Conservation (phyloP, 148 eudicot species). For the Amaranthus palmeri region DNA sequence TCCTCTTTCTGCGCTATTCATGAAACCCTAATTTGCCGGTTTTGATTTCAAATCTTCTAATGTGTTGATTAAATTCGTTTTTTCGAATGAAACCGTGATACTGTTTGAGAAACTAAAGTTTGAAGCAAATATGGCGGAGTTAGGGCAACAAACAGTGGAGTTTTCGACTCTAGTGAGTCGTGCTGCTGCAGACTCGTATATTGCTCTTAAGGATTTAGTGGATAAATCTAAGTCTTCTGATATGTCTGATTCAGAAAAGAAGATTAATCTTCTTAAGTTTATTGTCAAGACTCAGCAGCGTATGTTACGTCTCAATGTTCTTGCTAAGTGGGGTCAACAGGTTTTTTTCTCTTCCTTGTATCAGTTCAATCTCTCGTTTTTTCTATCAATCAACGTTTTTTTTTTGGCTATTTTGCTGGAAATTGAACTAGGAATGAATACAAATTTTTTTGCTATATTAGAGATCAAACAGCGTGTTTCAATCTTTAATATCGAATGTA, state of each 20-base stretch:
- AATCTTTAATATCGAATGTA: too few species aligned
- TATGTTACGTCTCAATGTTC: conserved; percentile 93
- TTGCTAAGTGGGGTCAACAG: conserved; percentile 96
- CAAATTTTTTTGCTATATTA: too few species aligned
- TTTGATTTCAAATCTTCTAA: not conserved
- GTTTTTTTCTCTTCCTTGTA: conserved; percentile 20
- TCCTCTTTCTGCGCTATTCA: not conserved
- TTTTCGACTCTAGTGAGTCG: conserved; percentile 70
- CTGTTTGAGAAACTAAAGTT: too few species aligned
- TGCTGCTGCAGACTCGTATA: conserved; percentile 82
- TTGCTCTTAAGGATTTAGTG: conserved; percentile 77
- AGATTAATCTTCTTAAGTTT: conserved; percentile 76
- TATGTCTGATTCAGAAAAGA: conserved; percentile 81
- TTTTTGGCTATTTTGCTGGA: not conserved
- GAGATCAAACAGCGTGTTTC: not conserved
- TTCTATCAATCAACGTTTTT: not conserved
- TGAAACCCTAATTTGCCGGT: conserved; percentile 4
- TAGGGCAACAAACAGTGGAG: conserved; percentile 80
- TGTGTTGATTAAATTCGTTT: too few species aligned
- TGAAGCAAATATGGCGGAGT: conserved; percentile 38
- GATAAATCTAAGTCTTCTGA: conserved; percentile 70
- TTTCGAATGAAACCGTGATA: too few species aligned
- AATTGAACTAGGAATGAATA: too few species aligned
- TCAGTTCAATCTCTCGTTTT: not conserved
- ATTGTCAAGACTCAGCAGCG: conserved; percentile 92